Percentiles rank a stretch among this genome's conserved stretches.
phyloP scores from a whole-genome alignment of 768 basidiomycete species.

The Lactarius indigo region DNA sequence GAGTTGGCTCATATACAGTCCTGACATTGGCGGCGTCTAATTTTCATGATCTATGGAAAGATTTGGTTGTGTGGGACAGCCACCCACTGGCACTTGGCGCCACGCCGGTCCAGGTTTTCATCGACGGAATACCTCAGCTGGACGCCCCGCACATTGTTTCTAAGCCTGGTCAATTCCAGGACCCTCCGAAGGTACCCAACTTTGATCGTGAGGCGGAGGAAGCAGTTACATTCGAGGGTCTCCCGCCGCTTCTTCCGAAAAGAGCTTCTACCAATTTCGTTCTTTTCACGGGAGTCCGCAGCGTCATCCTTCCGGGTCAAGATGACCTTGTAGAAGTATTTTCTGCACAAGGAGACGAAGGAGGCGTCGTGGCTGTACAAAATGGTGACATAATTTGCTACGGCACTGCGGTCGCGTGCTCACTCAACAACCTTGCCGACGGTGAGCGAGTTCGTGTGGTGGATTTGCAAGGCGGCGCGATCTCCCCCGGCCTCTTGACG shows the following conservation, averaged over 20 bases:
- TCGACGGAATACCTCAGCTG: constrained; percentile 79
- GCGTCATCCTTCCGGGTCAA: constrained; percentile 41
- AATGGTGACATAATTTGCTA: constrained; percentile 55
- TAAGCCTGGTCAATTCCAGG: constrained; percentile 57
- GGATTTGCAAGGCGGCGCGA: constrained; percentile 63
- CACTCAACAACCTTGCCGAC: constrained; percentile 29
- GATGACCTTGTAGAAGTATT: constrained; percentile 35
- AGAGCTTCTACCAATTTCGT: constrained; percentile 38
- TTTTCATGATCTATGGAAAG: constrained; percentile 72
- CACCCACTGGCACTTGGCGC: constrained; percentile 79
- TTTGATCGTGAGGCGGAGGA: constrained; percentile 55
- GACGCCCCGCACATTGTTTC: constrained; percentile 41
- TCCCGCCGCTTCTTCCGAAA: constrained; percentile 55
- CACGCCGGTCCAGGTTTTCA: constrained; percentile 80
- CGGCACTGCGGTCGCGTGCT: constrained; percentile 32
- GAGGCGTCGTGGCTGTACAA: constrained; percentile 46
- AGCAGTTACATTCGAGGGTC: constrained; percentile 56
- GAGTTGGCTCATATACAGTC: constrained; percentile 16
- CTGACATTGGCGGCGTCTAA: constrained; percentile 6
- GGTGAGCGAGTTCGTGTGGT: constrained; percentile 33
- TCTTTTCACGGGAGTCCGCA: constrained; percentile 63
- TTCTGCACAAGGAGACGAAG: constrained; percentile 19
- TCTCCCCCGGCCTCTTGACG: constrained; percentile 59
- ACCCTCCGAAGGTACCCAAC: constrained; percentile 51
- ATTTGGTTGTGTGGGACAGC: constrained; percentile 61